Evolutionary conservation across 225 moss, liverwort and hornwort genomes (phyloP).

Genomic region (Anthoceros angustus): DNA sequence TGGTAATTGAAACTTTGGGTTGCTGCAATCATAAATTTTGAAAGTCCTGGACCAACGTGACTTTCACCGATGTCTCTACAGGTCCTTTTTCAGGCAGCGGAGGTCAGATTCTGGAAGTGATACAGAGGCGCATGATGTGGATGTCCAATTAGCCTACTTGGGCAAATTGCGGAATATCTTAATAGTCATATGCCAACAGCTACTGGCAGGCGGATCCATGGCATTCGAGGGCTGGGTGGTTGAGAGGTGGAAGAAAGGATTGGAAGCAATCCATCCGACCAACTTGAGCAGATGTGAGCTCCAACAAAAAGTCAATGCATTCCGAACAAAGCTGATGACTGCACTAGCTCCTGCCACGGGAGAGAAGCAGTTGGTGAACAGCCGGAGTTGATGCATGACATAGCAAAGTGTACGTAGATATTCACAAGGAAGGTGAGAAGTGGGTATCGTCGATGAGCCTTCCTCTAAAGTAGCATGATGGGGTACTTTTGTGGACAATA

Average conservation of each 20-base stretch:
- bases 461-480: no score
- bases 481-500: no score
- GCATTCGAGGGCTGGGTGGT: constrained; percentile 20
- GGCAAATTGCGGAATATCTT: constrained; percentile 32
- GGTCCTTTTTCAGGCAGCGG: constrained; percentile 25
- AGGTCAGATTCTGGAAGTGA: constrained; percentile 9
- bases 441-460: no score
- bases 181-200: constrained; percentile 42
- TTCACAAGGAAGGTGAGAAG: no score
- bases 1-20: constrained; percentile 28
- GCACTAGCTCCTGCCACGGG: not conserved
- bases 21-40: not conserved
- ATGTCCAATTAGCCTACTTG: constrained; percentile 11
- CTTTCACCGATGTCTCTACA: constrained; percentile 13
- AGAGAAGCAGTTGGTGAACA: no score
- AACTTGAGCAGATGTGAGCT: not conserved
- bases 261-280: constrained; percentile 6
- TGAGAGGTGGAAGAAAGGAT: constrained; percentile 24
- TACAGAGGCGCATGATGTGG: constrained; percentile 13
- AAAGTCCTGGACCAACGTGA: not conserved
- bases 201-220: constrained; percentile 23
- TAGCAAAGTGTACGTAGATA: no score
- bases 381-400: no score
- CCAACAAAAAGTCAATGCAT: not conserved
- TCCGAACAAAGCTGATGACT: not conserved